Evolutionary conservation across 2,329 filamentous ascomycete genomes (phyloP).

Genomic region (Rhytidhysteron rufulum): DNA sequence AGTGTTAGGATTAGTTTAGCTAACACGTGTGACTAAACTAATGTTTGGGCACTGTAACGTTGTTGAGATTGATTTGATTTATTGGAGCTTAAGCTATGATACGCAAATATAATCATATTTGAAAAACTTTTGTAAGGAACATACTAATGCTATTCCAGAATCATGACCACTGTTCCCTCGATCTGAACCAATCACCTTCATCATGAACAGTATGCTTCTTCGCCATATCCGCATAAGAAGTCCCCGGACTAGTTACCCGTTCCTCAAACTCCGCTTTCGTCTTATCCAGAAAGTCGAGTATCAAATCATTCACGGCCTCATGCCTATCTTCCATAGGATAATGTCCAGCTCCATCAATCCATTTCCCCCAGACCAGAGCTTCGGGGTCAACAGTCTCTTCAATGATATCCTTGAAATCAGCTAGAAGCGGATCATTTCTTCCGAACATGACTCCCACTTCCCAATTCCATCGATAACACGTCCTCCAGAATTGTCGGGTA

Average conservation of each 20-base stretch:
- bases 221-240: background rate
- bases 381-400: background rate
- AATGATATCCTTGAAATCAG: slow-evolving; percentile 3
- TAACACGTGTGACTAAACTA: too few relatives aligned
- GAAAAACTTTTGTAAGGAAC: too few relatives aligned
- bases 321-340: slow-evolving; percentile 3
- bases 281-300: background rate
- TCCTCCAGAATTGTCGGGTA: slow-evolving; percentile 4
- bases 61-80: too few relatives aligned
- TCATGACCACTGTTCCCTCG: background rate
- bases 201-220: background rate
- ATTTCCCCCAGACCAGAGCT: slow-evolving; percentile 1
- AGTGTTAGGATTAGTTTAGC: too few relatives aligned
- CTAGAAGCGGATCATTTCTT: slow-evolving; percentile 4
- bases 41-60: too few relatives aligned
- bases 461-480: background rate
- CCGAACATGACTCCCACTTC: slow-evolving; percentile 6
- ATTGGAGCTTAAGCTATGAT: too few relatives aligned
- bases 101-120: too few relatives aligned
- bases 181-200: background rate
- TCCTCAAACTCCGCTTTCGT: background rate
- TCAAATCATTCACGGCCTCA: background rate
- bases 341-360: slow-evolving; percentile 7
- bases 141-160: too few relatives aligned
- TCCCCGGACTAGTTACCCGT: background rate